phyloP scores from a whole-genome alignment of 2,329 filamentous ascomycete species.

The Neonectria coccinea region DNA sequence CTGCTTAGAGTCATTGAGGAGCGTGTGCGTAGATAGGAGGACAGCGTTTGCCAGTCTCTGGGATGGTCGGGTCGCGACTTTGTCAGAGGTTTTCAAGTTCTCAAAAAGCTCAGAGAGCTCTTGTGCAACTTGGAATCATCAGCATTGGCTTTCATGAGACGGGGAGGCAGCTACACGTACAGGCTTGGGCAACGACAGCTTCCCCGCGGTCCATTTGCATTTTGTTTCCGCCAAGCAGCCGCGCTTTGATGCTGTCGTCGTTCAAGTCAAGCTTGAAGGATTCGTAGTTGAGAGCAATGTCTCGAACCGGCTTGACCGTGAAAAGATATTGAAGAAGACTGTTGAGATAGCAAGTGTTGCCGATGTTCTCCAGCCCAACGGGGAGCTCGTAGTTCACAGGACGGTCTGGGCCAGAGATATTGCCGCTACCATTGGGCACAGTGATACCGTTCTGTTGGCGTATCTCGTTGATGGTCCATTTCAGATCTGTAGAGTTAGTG shows the following conservation, averaged over 20 bases:
- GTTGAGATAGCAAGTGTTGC: conserved; percentile 98
- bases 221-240: conserved; percentile 78
- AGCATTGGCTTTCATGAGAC: conserved; percentile 41
- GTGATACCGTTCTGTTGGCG: conserved; percentile 44
- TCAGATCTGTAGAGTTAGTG: conserved; percentile 45
- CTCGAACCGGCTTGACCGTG: conserved; percentile 82
- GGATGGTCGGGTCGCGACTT: conserved; percentile 74
- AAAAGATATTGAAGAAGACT: conserved; percentile 96
- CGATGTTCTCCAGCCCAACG: conserved; percentile 90
- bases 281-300: conserved; percentile 83
- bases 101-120: conserved; percentile 79
- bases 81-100: conserved; percentile 73
- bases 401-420: conserved; percentile 4
- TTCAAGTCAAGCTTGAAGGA: conserved; percentile 75
- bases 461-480: conserved; percentile 44
- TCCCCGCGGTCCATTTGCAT: conserved; percentile 64
- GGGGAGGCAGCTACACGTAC: conserved; percentile 64
- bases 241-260: conserved; percentile 71
- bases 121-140: conserved; percentile 69
- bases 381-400: conserved; percentile 69
- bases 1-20: conserved; percentile 50
- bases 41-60: conserved; percentile 85
- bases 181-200: conserved; percentile 77
- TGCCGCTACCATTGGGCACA: conserved; percentile 19
- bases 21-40: conserved; percentile 66